Evolutionary conservation across 495 filamentous ascomycete genomes (phyloP).

Genomic region (Trichoderma gamsii): DNA sequence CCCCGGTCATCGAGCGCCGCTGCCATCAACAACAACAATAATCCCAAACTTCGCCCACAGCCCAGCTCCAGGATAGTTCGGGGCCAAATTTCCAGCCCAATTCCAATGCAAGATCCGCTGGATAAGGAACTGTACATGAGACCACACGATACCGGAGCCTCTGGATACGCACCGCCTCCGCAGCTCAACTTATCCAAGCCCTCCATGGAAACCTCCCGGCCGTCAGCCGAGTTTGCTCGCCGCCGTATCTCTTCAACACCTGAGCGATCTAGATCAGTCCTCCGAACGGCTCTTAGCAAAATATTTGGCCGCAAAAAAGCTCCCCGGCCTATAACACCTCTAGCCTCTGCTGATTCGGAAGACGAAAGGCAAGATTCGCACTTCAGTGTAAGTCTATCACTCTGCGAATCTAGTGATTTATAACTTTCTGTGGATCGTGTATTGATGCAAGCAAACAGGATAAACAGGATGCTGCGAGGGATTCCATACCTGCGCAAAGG

Average conservation of each 20-base stretch:
- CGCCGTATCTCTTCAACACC: background rate
- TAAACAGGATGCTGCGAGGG: too few species aligned
- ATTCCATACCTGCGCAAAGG: background rate
- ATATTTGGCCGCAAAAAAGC: constrained; percentile 44
- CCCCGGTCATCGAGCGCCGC: constrained; percentile 9
- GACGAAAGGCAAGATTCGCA: constrained; percentile 23
- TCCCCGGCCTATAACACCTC: background rate
- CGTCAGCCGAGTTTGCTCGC: background rate
- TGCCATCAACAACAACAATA: background rate
- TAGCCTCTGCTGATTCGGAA: background rate
- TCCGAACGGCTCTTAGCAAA: constrained; percentile 42
- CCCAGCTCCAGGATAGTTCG: constrained; percentile 26
- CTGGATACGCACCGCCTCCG: background rate
- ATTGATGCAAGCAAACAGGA: background rate
- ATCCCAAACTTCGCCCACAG: background rate
- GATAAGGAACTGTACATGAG: constrained; percentile 45
- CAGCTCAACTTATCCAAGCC: background rate
- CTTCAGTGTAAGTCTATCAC: constrained; percentile 38
- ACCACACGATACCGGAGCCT: background rate
- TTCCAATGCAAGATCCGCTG: constrained; percentile 33
- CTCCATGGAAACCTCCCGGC: background rate
- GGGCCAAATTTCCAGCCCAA: constrained; percentile 48
- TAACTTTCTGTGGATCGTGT: background rate
- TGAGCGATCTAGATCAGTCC: constrained; percentile 1
- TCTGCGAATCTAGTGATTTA: background rate